These are phyloP conservation scores for Adansonia digitata DNA, from an alignment of 345 rosid genomes.

Conservation along the genomic window DNA sequence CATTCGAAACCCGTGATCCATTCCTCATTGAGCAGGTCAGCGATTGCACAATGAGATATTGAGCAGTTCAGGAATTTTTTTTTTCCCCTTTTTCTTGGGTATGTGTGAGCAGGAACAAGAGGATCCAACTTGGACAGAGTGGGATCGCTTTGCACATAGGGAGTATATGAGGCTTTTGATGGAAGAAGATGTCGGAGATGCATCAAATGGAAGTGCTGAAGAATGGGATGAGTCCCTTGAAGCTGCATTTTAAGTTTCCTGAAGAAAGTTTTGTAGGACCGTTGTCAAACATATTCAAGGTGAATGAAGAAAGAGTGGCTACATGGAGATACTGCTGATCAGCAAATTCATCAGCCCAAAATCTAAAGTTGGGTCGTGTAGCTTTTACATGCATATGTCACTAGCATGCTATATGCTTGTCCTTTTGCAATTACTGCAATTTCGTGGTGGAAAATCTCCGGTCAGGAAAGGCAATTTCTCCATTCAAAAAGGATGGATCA, in stretches of 20 bases:
- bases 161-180: constrained; percentile 66
- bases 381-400: background rate
- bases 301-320: constrained; percentile 1
- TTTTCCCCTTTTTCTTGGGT: constrained; percentile 1
- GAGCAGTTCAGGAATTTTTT: background rate
- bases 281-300: constrained; percentile 4
- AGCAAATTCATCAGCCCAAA: background rate
- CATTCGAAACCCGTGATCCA: constrained; percentile 81
- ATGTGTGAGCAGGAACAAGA: constrained; percentile 46
- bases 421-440: constrained; percentile 8
- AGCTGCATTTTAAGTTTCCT: constrained; percentile 46
- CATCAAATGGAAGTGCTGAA: constrained; percentile 66
- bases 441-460: background rate
- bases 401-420: background rate
- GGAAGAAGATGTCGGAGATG: constrained; percentile 80
- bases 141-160: constrained; percentile 73
- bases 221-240: constrained; percentile 71
- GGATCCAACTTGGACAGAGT: constrained; percentile 65
- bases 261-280: constrained; percentile 9
- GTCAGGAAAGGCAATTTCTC: background rate
- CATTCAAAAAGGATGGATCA: background rate
- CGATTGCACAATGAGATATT: constrained; percentile 7
- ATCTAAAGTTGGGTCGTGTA: constrained; percentile 15
- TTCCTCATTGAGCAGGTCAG: constrained; percentile 68
- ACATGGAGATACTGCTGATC: background rate